Evolutionary conservation across 2,329 filamentous ascomycete species (phyloP), one percentile per base, ranked within the genome.

Genomic region (Cladosporium sp.): DNA sequence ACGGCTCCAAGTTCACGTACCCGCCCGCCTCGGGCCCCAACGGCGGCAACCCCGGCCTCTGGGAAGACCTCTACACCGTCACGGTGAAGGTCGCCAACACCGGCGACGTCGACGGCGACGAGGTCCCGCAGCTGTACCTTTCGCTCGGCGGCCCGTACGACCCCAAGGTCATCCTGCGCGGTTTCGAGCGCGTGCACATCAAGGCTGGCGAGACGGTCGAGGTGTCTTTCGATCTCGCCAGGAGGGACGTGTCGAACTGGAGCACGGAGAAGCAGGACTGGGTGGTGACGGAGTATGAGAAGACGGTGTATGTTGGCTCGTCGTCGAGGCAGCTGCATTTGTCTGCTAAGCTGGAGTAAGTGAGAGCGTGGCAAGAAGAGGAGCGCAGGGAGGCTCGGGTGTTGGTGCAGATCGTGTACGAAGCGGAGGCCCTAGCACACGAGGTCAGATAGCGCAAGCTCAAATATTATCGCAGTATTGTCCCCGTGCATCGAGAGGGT

Each of bases 171-270:
- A 83, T 85, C 3, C 86, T 97, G n/a, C 88, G 93, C 68, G 89
- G 88, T 35, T 97, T 97, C 72, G 90, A 95, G 65, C 86, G 91
- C 58, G 78, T 96, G 63, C 83, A 81, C 62, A 87, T 97, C 68
- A 82, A 85, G 7, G 84, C 91, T 0, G 91, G 91, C n/a, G 76
- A 87, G 79, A 86, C 84, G 57, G 82, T 80, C 2, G 84, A 82
- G 4, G 94, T 94, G 80, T 81, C 77, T 0, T 87, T 86, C 0
- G 84, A 87, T 16, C 78, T 97, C 58, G 91, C 87, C 12, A 85
- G 93, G 49, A 87, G 92, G 65, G 93, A 97, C 73, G 71, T 97
- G 64, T 92, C 90, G 75, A 93, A 92, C 80, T 97, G 93, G 93
- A 91, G 96, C 71, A 80, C 85, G 0, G 82, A 74, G 1, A 76